Evolutionary conservation across 768 basidiomycete species (phyloP).

Genomic region (Boletus rubropictus): DNA sequence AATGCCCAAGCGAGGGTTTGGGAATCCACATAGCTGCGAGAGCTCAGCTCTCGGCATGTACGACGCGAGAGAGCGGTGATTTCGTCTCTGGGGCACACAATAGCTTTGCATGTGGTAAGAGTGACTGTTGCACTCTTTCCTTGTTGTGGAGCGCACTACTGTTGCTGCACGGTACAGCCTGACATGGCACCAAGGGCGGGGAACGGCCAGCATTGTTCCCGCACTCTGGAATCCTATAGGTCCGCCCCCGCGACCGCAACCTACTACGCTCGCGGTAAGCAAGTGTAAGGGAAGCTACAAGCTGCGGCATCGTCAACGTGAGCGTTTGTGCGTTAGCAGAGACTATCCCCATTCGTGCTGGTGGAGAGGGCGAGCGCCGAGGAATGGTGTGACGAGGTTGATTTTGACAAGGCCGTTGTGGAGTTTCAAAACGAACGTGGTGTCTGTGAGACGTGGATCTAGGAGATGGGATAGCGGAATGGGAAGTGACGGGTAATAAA

Average conservation of each 20-base stretch:
- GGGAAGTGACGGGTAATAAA: slow-evolving; percentile 5
- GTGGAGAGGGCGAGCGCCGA: slow-evolving; percentile 25
- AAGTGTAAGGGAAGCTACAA: slow-evolving; percentile 28
- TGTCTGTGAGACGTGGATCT: slow-evolving; percentile 7
- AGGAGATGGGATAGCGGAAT: not conserved
- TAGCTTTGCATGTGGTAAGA: slow-evolving; percentile 8
- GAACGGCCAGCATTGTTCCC: slow-evolving; percentile 13
- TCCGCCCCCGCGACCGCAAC: slow-evolving; percentile 18
- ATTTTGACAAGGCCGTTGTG: slow-evolving; percentile 1
- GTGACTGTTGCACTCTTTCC: slow-evolving; percentile 1
- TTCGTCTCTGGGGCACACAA: slow-evolving; percentile 14
- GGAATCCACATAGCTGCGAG: not conserved
- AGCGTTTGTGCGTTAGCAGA: slow-evolving; percentile 7
- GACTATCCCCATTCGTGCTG: slow-evolving; percentile 11
- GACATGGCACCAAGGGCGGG: slow-evolving; percentile 1
- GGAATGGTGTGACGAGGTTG: slow-evolving; percentile 6
- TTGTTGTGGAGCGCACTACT: slow-evolving; percentile 1
- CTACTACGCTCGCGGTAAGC: slow-evolving; percentile 22
- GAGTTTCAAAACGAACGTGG: slow-evolving; percentile 23
- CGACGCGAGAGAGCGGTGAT: slow-evolving; percentile 24
- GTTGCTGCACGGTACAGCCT: not conserved
- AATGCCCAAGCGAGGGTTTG: not conserved
- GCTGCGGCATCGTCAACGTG: slow-evolving; percentile 29
- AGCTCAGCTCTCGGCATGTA: slow-evolving; percentile 20
- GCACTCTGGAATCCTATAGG: not conserved